Evolutionary conservation across 1,139 yeast species (phyloP), one percentile per base, ranked within the genome.

Genomic region (Candida sp.): DNA sequence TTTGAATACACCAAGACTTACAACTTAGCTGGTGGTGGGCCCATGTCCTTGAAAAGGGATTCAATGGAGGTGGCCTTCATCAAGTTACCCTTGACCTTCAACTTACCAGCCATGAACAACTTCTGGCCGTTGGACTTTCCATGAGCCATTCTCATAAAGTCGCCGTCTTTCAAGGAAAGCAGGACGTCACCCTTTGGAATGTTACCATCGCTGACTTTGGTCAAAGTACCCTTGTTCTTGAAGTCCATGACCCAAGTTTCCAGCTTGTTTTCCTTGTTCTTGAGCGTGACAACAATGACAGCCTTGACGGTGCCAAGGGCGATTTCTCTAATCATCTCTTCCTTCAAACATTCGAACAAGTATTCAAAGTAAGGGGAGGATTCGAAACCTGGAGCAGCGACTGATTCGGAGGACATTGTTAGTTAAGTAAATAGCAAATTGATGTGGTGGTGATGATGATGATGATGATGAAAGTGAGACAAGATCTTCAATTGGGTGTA

Each of bases 81-180:
- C 75, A 89, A 86, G 74, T 90, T 88, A 62, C 96, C 96, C 78
- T 85, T 87, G 59, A 90, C 86, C 80, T 89, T 89, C 70, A 90
- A 80, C 70, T 86, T 87, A 49, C 96, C 96, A 64, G 81, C 75
- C 88, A 90, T 83, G 72, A 88, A 90, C 63, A 90, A 80, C 74
- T 85, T 86, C 70, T 89, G 96, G 50, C 96, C 91, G 67, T 86
- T 87, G 57, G 91, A 85, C 76, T 88, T 87, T 59, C 96, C 96
- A 55, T 77, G 72, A 50, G 88, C 89, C 61, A 90, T 79, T 66
- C 80, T 84, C 60, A 80, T 86, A 62, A 90, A 83, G 60, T 84
- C 86, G 53, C 75, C 72, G 63, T 89, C 96, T 58, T 74, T 75
- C 60, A 89, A 74, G 58, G 78, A 71, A 67, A 90, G 81, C 56